Evolutionary conservation across 306 rosid genomes (phyloP).

Genomic region (Rosa lucieae): DNA sequence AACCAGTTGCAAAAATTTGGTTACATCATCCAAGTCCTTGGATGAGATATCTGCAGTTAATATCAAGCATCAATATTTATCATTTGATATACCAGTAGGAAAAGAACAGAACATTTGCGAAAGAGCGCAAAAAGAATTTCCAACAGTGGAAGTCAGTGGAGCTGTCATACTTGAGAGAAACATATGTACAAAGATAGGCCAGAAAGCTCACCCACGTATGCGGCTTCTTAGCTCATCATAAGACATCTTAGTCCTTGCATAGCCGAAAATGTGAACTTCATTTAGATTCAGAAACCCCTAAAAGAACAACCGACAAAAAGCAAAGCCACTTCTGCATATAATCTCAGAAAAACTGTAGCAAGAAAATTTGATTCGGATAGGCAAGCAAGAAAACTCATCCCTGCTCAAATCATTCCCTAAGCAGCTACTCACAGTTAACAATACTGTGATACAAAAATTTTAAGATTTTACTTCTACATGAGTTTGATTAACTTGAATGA

Average conservation of each 20-base stretch:
- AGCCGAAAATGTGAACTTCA: constrained; percentile 92
- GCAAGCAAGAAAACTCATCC: no score
- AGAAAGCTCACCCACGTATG: constrained; percentile 61
- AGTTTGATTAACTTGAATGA: no score
- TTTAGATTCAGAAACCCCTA: constrained; percentile 75
- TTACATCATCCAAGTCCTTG: constrained; percentile 45
- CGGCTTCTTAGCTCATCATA: constrained; percentile 81
- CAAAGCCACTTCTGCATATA: background rate
- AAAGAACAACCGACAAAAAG: constrained; percentile 5
- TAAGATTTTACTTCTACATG: no score
- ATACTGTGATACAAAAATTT: no score
- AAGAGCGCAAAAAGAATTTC: background rate
- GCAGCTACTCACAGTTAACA: no score
- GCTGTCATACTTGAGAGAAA: background rate
- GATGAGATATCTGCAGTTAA: constrained; percentile 72
- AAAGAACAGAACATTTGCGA: background rate
- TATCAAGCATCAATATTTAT: constrained; percentile 24
- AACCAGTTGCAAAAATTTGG: constrained; percentile 82
- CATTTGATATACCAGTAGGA: constrained; percentile 14
- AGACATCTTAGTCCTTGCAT: constrained; percentile 86
- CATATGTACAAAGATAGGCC: background rate
- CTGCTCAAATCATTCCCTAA: no score
- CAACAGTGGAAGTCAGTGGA: background rate
- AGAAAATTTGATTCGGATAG: no score
- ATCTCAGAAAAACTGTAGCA: no score